Evolutionary conservation across 768 basidiomycete species (phyloP).

Genomic region (Phylloporus arenicola): DNA sequence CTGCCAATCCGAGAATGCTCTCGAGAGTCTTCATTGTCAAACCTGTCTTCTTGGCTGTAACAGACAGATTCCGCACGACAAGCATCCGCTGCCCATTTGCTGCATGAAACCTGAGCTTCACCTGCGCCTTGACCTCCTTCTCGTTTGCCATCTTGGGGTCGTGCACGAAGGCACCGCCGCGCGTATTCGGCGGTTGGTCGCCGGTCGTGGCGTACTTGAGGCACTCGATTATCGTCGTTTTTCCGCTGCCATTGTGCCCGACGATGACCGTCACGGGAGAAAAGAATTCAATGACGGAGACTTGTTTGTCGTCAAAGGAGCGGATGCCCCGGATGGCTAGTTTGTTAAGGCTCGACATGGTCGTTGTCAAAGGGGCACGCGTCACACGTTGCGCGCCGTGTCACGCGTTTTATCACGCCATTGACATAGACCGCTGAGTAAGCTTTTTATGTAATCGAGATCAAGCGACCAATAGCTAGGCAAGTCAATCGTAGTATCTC

Average conservation of each 20-base stretch:
- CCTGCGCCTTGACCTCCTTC: conserved; percentile 98
- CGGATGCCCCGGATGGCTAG: conserved; percentile 92
- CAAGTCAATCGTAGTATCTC: too few species aligned
- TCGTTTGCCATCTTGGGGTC: conserved; percentile 99
- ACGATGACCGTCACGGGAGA: conserved; percentile 97
- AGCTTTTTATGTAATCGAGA: too few species aligned
- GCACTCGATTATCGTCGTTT: conserved; percentile 99
- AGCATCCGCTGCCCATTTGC: conserved; percentile 89
- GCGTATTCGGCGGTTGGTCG: conserved; percentile 94
- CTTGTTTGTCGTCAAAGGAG: conserved; percentile 93
- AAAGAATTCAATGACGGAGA: conserved; percentile 94
- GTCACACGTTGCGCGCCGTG: conserved; percentile 1
- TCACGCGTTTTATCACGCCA: too few species aligned
- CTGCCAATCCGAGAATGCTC: conserved; percentile 74
- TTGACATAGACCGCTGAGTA: too few species aligned
- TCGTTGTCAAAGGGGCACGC: neutral
- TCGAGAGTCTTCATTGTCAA: conserved; percentile 98
- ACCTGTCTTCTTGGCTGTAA: conserved; percentile 88
- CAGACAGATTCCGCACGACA: conserved; percentile 84
- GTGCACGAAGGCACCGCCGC: conserved; percentile 97
- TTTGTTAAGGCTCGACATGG: conserved; percentile 83
- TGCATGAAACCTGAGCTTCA: conserved; percentile 88
- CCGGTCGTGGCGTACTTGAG: conserved; percentile 98
- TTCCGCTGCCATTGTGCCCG: conserved; percentile 96
- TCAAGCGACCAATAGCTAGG: too few species aligned